Base-by-base conservation (phyloP, 345 rosid genomes). In the Brassica nigra region DNA sequence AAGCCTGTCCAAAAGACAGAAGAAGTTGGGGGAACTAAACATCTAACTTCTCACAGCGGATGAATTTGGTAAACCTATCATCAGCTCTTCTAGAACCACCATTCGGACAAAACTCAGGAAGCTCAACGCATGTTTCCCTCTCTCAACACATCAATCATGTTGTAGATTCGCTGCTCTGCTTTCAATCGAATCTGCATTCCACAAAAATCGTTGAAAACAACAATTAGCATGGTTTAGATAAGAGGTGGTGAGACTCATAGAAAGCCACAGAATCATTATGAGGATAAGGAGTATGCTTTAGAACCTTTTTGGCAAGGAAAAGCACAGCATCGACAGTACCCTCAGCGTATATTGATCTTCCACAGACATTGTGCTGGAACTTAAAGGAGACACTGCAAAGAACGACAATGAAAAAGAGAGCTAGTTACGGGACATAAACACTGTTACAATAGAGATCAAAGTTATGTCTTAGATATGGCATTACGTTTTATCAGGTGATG, bases 331-430 rank as follows among this genome's bases (percentile, higher is more conserved):
- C 99, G 58, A 95, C 82, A 37, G 98, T 89, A 47, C 99, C 99
- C 85, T 95, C 97, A 0, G 97, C 97, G 27, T 95, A 95, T 71
- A 93, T 92, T 4, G 97, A 95, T 86, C 98, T 82, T 12, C 99
- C 97, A 36, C 98, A 91, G 31, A 95, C 98, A 69, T 95, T 95
- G 79, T 95, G 99, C 83, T 95, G 99, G 83, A 95, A 91, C 87
- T 95, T 98, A 11, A 95, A 90, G 5, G 99, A 91, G 67, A 95
- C 98, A 63, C 97, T 91, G 89, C 82, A 77, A 14, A 68, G 10
- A 78, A 58, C 54, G 0, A 27, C 47, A 29, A 29, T 3, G 6
- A 67, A 47, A 29, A 47, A 34, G 2, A 11, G 11, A 66, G 44
- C 64, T 70, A 63, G 44, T 71, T 72, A 29, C 31, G 12, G 70